Evolutionary conservation across 352 stramenopile species (phyloP).

Genomic region (Phytophthora idaei): DNA sequence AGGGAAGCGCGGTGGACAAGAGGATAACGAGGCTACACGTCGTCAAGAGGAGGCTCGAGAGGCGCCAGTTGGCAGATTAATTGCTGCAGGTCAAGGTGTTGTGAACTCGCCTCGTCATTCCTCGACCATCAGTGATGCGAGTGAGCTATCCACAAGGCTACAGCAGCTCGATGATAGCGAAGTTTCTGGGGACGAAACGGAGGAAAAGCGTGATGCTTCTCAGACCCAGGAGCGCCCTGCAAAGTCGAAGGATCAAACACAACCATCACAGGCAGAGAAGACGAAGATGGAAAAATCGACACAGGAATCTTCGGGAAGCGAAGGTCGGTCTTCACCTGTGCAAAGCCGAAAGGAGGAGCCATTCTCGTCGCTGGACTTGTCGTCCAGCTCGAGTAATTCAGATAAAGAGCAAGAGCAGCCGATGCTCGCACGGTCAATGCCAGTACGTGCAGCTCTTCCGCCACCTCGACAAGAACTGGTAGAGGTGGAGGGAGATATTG

Average conservation of each 20-base stretch:
- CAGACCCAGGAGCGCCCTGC: slow-evolving; percentile 7
- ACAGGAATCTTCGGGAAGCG: neutral
- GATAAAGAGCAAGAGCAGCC: slow-evolving; percentile 33
- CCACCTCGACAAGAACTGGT: slow-evolving; percentile 51
- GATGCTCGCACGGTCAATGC: slow-evolving; percentile 37
- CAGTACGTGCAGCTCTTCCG: slow-evolving; percentile 40
- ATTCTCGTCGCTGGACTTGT: slow-evolving; percentile 17
- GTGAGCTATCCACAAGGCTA: slow-evolving; percentile 35
- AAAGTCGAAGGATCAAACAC: slow-evolving; percentile 5
- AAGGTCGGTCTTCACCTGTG: neutral
- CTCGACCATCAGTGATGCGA: slow-evolving; percentile 40
- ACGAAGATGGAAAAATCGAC: slow-evolving; percentile 6
- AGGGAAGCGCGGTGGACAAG: slow-evolving; percentile 31
- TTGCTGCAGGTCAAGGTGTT: slow-evolving; percentile 64
- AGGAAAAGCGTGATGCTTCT: slow-evolving; percentile 32
- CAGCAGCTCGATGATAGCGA: slow-evolving; percentile 32
- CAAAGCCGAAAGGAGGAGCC: slow-evolving; percentile 6
- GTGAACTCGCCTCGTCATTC: slow-evolving; percentile 35
- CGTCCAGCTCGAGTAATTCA: slow-evolving; percentile 18
- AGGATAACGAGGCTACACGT: slow-evolving; percentile 31
- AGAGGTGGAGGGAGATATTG: slow-evolving; percentile 65
- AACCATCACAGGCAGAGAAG: slow-evolving; percentile 1
- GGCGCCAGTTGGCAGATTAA: slow-evolving; percentile 58
- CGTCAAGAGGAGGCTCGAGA: slow-evolving; percentile 46
- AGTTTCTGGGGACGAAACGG: slow-evolving; percentile 34